phyloP scores from a whole-genome alignment of 805 yeast genomes.

The Lachancea cidri region DNA sequence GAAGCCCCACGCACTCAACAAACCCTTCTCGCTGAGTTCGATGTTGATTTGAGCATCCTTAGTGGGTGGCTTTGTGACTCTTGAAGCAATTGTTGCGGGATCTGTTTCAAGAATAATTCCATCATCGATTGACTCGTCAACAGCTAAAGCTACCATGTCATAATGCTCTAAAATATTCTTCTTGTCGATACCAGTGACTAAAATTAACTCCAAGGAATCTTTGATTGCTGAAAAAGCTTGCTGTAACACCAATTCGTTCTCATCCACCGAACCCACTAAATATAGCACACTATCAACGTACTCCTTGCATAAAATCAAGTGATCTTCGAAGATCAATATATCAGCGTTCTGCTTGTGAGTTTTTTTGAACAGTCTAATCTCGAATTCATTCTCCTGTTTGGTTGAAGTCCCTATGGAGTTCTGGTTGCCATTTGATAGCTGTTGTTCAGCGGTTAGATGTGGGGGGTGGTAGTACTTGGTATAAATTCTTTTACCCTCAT shows the following conservation, averaged over 20 bases:
- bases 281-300: slow-evolving; percentile 68
- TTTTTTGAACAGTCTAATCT: slow-evolving; percentile 62
- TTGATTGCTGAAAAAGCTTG: slow-evolving; percentile 70
- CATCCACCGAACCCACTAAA: slow-evolving; percentile 66
- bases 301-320: slow-evolving; percentile 82
- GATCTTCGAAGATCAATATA: slow-evolving; percentile 71
- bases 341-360: slow-evolving; percentile 80
- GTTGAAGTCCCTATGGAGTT: slow-evolving; percentile 31
- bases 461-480: slow-evolving; percentile 81
- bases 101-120: slow-evolving; percentile 91
- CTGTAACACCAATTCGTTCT: slow-evolving; percentile 78
- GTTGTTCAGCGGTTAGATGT: slow-evolving; percentile 35
- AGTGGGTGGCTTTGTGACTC: slow-evolving; percentile 85
- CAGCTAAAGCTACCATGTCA: slow-evolving; percentile 78
- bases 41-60: slow-evolving; percentile 55
- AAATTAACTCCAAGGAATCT: slow-evolving; percentile 74
- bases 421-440: slow-evolving; percentile 21
- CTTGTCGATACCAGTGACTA: slow-evolving; percentile 65
- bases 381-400: slow-evolving; percentile 73
- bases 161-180: slow-evolving; percentile 72
- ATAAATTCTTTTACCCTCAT: slow-evolving; percentile 70
- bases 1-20: slow-evolving; percentile 80
- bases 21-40: slow-evolving; percentile 70
- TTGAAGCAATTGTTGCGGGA: slow-evolving; percentile 75
- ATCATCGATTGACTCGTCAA: slow-evolving; percentile 91